Evolutionary conservation across 345 rosid species (phyloP).

Genomic region (Salix arbutifolia): DNA sequence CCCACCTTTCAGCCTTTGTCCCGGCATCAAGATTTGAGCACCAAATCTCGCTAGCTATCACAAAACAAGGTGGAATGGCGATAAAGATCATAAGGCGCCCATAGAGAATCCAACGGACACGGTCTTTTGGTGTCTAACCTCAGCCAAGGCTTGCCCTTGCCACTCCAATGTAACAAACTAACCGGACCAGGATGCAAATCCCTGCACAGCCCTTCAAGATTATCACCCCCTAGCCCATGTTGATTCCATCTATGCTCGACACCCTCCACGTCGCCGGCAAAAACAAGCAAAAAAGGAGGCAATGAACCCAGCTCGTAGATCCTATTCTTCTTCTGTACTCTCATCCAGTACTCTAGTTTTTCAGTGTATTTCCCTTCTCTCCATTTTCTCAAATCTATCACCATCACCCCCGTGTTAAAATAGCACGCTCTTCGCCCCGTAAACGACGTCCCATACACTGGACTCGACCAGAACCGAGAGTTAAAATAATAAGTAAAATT

Average conservation of each 20-base stretch:
- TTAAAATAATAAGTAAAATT: constrained; percentile 75
- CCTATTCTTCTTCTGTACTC: constrained; percentile 55
- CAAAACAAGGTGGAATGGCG: constrained; percentile 51
- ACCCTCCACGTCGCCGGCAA: constrained; percentile 72
- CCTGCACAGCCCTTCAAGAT: constrained; percentile 65
- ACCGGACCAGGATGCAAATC: constrained; percentile 73
- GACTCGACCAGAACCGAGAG: constrained; percentile 60
- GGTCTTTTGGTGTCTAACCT: constrained; percentile 56
- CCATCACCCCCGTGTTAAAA: constrained; percentile 95
- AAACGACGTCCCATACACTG: constrained; percentile 38
- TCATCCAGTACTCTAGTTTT: constrained; percentile 76
- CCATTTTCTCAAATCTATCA: constrained; percentile 73
- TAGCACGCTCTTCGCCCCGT: constrained; percentile 56
- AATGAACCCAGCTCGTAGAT: constrained; percentile 84
- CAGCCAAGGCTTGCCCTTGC: constrained; percentile 88
- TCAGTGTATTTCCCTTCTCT: constrained; percentile 56
- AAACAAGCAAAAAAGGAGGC: constrained; percentile 79
- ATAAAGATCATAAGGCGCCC: constrained; percentile 71
- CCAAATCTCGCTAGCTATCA: constrained; percentile 45
- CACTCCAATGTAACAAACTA: constrained; percentile 89
- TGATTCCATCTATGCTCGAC: constrained; percentile 92
- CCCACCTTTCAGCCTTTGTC: neutral
- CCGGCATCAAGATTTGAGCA: neutral
- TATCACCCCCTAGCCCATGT: constrained; percentile 88
- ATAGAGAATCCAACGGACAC: constrained; percentile 61